Conservation (phyloP, 768 basidiomycete species). For the Russula sp. region DNA sequence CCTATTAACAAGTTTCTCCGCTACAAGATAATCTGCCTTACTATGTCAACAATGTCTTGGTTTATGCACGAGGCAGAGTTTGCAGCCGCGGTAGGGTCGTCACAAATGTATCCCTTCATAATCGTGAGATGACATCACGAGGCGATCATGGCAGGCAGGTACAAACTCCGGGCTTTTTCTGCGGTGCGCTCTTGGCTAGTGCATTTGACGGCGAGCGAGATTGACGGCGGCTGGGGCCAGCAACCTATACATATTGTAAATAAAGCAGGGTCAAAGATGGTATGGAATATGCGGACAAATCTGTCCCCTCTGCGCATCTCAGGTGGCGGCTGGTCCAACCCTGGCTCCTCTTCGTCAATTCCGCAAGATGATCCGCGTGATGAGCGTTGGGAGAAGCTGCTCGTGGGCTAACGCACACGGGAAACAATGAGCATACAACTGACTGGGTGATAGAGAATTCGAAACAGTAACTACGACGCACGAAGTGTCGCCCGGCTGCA, state of each 20-base stretch:
- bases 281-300: background rate
- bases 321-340: background rate
- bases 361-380: slow-evolving; percentile 12
- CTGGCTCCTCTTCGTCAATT: slow-evolving; percentile 3
- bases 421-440: background rate
- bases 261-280: background rate
- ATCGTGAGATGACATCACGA: slow-evolving; percentile 4
- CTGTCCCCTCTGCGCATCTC: background rate
- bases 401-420: background rate
- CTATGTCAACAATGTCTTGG: slow-evolving; percentile 74
- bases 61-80: slow-evolving; percentile 48
- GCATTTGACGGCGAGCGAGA: background rate
- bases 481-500: background rate
- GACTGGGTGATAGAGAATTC: background rate
- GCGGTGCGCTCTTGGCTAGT: background rate
- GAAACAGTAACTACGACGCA: background rate
- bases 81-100: slow-evolving; percentile 38
- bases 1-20: background rate
- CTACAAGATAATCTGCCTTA: slow-evolving; percentile 44
- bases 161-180: slow-evolving; percentile 16
- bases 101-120: slow-evolving; percentile 63
- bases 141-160: background rate
- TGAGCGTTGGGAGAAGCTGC: background rate
- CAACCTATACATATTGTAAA: background rate
- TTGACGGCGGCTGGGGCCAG: slow-evolving; percentile 1